phyloP scores from a whole-genome alignment of 192 early-diverging fungal genomes.

The Podila epigama region DNA sequence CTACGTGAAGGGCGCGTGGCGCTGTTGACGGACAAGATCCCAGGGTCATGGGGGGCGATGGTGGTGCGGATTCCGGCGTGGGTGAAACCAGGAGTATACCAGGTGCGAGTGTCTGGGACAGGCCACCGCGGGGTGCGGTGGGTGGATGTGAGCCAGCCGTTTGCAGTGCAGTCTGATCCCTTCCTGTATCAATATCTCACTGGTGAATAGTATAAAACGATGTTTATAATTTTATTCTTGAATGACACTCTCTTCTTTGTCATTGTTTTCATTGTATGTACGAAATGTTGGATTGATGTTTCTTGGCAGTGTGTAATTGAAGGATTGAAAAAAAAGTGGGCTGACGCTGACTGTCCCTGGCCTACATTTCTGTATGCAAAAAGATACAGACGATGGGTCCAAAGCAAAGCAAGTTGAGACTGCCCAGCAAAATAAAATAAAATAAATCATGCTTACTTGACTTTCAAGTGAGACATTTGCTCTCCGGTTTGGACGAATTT shows the following conservation, averaged over 20 bases:
- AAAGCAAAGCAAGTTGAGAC: too few species aligned
- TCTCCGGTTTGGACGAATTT: not conserved
- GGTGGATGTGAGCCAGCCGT: constrained; percentile 41
- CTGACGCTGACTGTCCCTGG: too few species aligned
- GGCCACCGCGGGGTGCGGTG: constrained; percentile 4
- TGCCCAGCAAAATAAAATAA: too few species aligned
- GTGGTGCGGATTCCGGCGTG: constrained; percentile 23
- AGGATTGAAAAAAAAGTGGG: too few species aligned
- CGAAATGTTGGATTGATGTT: too few species aligned
- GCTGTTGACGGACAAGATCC: constrained; percentile 23
- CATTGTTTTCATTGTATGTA: too few species aligned
- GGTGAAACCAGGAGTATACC: constrained; percentile 21
- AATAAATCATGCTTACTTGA: too few species aligned
- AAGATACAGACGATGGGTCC: too few species aligned
- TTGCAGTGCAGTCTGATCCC: constrained; percentile 35
- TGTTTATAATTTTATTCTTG: too few species aligned
- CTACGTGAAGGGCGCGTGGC: constrained; percentile 3
- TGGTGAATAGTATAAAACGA: not conserved
- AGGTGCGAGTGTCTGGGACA: constrained; percentile 8
- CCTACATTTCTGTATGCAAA: too few species aligned
- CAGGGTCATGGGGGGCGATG: constrained; percentile 12
- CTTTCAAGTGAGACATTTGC: constrained; percentile 1
- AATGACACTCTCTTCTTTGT: too few species aligned
- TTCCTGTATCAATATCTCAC: constrained; percentile 15
- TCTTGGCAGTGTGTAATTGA: too few species aligned